These are phyloP conservation scores for Aspergillus avenaceus DNA, from an alignment of 495 filamentous ascomycete species.

Conservation along the genomic window DNA sequence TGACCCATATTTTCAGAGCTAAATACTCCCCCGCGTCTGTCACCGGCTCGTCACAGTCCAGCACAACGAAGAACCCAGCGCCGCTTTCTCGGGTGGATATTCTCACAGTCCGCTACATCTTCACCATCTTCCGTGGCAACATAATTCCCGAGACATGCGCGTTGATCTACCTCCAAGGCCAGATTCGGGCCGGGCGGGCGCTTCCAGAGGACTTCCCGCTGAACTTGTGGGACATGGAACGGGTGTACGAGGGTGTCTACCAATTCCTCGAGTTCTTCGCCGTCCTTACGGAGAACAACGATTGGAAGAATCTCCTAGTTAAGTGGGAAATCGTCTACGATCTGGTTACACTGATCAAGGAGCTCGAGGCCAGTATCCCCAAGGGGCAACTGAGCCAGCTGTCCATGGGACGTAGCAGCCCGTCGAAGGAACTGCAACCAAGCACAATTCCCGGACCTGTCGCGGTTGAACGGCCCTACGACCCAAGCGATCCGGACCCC, in stretches of 20 bases:
- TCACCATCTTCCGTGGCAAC: slow-evolving; percentile 84
- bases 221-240: slow-evolving; percentile 95
- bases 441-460: slow-evolving; percentile 37
- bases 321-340: slow-evolving; percentile 87
- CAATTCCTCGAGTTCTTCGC: slow-evolving; percentile 92
- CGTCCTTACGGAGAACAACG: slow-evolving; percentile 76
- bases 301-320: slow-evolving; percentile 66
- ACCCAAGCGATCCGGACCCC: slow-evolving; percentile 46
- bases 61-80: slow-evolving; percentile 29
- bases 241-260: slow-evolving; percentile 82
- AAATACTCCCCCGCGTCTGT: slow-evolving; percentile 55
- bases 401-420: slow-evolving; percentile 29
- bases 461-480: slow-evolving; percentile 54
- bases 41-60: slow-evolving; percentile 36
- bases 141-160: slow-evolving; percentile 90
- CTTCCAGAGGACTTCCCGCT: slow-evolving; percentile 81
- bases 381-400: slow-evolving; percentile 58
- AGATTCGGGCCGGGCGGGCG: slow-evolving; percentile 66
- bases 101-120: slow-evolving; percentile 79
- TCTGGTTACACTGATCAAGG: slow-evolving; percentile 76
- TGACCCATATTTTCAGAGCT: slow-evolving; percentile 82
- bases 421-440: slow-evolving; percentile 26
- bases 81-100: slow-evolving; percentile 53
- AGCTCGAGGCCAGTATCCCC: slow-evolving; percentile 79
- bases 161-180: slow-evolving; percentile 88